Evolutionary conservation across 2,329 filamentous ascomycete species (phyloP).

Genomic region (Pseudopithomyces chartarum): DNA sequence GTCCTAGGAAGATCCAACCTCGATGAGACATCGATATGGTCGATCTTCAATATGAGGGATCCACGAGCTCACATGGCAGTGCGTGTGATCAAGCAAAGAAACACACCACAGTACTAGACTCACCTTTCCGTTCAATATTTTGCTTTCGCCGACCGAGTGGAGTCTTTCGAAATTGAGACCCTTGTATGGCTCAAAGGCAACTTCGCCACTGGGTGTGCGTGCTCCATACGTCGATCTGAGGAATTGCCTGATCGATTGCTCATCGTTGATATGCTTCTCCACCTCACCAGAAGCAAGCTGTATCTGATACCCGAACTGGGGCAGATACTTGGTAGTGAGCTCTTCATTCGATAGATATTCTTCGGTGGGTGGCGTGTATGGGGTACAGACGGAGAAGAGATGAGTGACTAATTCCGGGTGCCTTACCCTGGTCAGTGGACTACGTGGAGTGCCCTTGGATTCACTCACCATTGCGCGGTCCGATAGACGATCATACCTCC

Average conservation of each 20-base stretch:
- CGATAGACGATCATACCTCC: slow-evolving; percentile 80
- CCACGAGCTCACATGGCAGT: neutral
- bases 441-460: neutral
- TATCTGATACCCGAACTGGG: slow-evolving; percentile 83
- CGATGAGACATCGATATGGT: neutral
- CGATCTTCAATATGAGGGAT: neutral
- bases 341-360: slow-evolving; percentile 63
- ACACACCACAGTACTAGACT: slow-evolving; percentile 17
- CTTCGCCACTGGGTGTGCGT: slow-evolving; percentile 59
- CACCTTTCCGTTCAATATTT: slow-evolving; percentile 66
- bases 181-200: slow-evolving; percentile 61
- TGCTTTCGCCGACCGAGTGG: slow-evolving; percentile 59
- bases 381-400: slow-evolving; percentile 81
- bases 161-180: slow-evolving; percentile 71
- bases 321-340: slow-evolving; percentile 62
- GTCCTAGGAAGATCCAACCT: neutral
- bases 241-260: slow-evolving; percentile 70
- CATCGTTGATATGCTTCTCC: slow-evolving; percentile 53
- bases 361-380: slow-evolving; percentile 64
- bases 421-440: slow-evolving; percentile 21
- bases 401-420: slow-evolving; percentile 73
- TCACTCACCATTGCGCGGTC: slow-evolving; percentile 64
- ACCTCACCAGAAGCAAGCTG: slow-evolving; percentile 72
- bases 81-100: neutral
- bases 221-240: slow-evolving; percentile 75